Base-by-base conservation (phyloP, 768 basidiomycete species). In the Termitomyces sp. region DNA sequence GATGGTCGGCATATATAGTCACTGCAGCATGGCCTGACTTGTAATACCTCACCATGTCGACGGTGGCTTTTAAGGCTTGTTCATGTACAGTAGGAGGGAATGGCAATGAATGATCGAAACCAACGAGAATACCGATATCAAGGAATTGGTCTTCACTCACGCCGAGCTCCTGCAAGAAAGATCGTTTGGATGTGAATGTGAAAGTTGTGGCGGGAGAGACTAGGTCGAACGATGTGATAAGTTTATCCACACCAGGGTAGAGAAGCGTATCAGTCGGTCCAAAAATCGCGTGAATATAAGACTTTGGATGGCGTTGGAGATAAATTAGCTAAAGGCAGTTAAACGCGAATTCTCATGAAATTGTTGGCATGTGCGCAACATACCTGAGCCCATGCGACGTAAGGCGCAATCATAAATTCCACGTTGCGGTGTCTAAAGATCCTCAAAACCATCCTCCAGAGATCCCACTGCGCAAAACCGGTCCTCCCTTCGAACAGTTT, bases 401-500 rank as follows among this genome's bases (percentile, higher is more conserved):
- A 98, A 12, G 97, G 97, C 49, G 97, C 95, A 60, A 98, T 87
- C 50, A 98, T 82, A 70, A 95, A 98, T 75, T 98, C 96, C 59
- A 97, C 95, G 65, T 92, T 92, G 48, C 96, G 81, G 74, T 98
- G 91, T 70, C 93, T 86, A 74, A 98, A 97, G 54, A 95, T 89
- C 60, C 95, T 81, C 66, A 97, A 76, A 7, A 98, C 87, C 78
- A 92, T 84, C 69, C 95, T 85, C 88, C 96, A 91, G n/a, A 98
- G 79, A 73, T 98, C 96, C 86, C 89, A 92, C 67, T 93, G 91
- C 50, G 81, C 77, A 57, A 91, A 78, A 50, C 82, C 80, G 64
- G 81, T 86, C 47, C 91, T 77, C 1, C 85, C 83, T 61, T 93
- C 92, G 59, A 98, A 94, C 46, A 94, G 74, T 69, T 84, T 86